Conservation (phyloP, 352 stramenopile genomes). For the Globisporangium emineosum region DNA sequence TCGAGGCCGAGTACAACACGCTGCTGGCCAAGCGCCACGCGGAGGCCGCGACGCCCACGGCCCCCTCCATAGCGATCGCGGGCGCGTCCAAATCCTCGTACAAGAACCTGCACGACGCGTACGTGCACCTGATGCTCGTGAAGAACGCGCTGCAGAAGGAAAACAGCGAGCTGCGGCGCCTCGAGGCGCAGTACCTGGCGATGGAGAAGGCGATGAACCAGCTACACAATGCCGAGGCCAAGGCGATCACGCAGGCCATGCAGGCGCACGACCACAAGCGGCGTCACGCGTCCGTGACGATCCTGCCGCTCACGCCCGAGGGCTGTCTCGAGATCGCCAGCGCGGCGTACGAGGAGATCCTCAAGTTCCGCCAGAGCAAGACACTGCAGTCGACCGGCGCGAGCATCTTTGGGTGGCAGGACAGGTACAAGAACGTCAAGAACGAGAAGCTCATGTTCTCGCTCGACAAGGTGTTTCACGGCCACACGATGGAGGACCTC, state of each 20-base stretch:
- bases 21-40: slow-evolving; percentile 22
- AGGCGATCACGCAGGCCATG: slow-evolving; percentile 23
- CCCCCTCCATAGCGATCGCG: background rate
- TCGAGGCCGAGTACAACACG: slow-evolving; percentile 42
- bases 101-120: slow-evolving; percentile 27
- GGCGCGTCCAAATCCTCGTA: slow-evolving; percentile 2
- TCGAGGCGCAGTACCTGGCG: slow-evolving; percentile 36
- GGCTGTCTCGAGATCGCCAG: slow-evolving; percentile 49
- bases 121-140: slow-evolving; percentile 50
- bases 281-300: slow-evolving; percentile 27
- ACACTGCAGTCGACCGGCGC: slow-evolving; percentile 44
- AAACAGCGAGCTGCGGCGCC: slow-evolving; percentile 46
- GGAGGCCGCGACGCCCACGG: slow-evolving; percentile 29
- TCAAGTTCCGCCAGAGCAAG: slow-evolving; percentile 48
- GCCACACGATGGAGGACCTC: slow-evolving; percentile 33
- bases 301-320: slow-evolving; percentile 36
- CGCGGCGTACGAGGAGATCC: slow-evolving; percentile 43
- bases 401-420: slow-evolving; percentile 65
- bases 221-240: slow-evolving; percentile 35
- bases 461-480: slow-evolving; percentile 59
- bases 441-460: slow-evolving; percentile 64
- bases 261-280: slow-evolving; percentile 23
- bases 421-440: slow-evolving; percentile 40
- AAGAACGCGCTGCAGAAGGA: slow-evolving; percentile 47
- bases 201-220: slow-evolving; percentile 52